These are phyloP conservation scores for Glomus cerebriforme DNA, from an alignment of 192 early-diverging fungal genomes.

Conservation along the genomic window DNA sequence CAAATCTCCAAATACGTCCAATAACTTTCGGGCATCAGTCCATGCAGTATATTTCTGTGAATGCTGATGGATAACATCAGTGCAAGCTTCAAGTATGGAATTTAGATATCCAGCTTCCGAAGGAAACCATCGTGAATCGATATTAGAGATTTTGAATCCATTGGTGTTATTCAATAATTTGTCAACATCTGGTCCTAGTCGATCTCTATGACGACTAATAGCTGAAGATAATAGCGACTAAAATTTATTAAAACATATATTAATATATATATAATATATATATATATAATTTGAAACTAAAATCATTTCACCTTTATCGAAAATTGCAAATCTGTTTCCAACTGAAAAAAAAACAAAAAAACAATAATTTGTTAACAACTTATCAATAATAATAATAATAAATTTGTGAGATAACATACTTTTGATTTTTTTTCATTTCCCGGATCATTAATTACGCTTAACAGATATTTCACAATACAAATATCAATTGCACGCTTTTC, in stretches of 20 bases:
- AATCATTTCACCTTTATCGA: not conserved
- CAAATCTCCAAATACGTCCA: conserved; percentile 27
- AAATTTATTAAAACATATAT: not conserved
- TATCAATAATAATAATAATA: not conserved
- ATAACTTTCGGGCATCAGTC: not conserved
- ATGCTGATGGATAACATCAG: not conserved
- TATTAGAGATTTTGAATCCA: not conserved
- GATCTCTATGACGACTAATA: not conserved
- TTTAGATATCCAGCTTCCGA: not conserved
- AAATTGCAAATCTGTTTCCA: conserved; percentile 5
- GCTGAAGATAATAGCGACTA: conserved; percentile 4
- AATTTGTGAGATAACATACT: not conserved
- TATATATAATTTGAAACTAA: not conserved
- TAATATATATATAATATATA: not conserved
- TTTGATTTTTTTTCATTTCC: conserved; percentile 5
- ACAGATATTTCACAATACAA: conserved; percentile 31
- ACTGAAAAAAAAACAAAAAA: not conserved
- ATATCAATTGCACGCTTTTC: conserved; percentile 31
- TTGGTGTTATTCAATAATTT: not conserved
- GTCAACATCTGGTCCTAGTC: not conserved
- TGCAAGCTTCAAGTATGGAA: conserved; percentile 10
- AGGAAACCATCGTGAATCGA: not conserved
- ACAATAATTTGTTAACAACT: not conserved
- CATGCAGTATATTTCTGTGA: not conserved
- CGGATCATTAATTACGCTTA: not conserved